phyloP scores from a whole-genome alignment of 176 grass and related monocot species.

The Zoysia japonica region DNA sequence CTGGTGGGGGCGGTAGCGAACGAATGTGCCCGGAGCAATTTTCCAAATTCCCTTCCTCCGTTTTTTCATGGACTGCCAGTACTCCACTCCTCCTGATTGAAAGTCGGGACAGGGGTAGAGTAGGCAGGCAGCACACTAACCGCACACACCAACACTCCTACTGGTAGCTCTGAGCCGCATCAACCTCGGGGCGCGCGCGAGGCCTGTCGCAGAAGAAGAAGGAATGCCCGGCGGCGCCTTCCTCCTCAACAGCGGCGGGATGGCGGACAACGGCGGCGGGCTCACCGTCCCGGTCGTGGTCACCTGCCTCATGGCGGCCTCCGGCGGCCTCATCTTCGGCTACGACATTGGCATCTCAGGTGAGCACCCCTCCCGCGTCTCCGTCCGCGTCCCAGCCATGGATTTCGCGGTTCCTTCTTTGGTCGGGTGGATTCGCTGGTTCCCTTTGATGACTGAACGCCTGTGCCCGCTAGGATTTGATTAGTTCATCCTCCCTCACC shows the following conservation, averaged over 20 bases:
- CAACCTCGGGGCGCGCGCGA: too few species aligned
- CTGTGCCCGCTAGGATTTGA: not conserved
- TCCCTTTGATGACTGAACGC: not conserved
- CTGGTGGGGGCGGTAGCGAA: too few species aligned
- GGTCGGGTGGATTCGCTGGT: not conserved
- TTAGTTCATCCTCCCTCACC: not conserved
- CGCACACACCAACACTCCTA: too few species aligned
- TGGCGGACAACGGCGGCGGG: constrained; percentile 52
- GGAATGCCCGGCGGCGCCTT: constrained; percentile 46
- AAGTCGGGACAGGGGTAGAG: too few species aligned
- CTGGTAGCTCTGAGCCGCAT: too few species aligned
- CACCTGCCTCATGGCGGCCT: constrained; percentile 89
- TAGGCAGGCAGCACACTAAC: too few species aligned
- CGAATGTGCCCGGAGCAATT: too few species aligned
- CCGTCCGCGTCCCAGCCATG: not conserved
- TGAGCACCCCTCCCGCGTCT: constrained; percentile 13
- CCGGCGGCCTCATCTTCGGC: constrained; percentile 94
- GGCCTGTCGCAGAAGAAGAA: not conserved
- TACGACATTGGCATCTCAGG: constrained; percentile 99
- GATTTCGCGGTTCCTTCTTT: too few species aligned
- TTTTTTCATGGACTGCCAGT: too few species aligned
- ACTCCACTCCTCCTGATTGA: too few species aligned
- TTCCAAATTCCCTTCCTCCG: too few species aligned
- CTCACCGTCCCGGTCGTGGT: constrained; percentile 71
- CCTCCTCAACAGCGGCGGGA: constrained; percentile 35